Percentiles rank a stretch among this genome's conserved stretches.
Evolutionary conservation across 2,329 filamentous ascomycete species (phyloP).

Genomic region (Epichloe sylvatica): DNA sequence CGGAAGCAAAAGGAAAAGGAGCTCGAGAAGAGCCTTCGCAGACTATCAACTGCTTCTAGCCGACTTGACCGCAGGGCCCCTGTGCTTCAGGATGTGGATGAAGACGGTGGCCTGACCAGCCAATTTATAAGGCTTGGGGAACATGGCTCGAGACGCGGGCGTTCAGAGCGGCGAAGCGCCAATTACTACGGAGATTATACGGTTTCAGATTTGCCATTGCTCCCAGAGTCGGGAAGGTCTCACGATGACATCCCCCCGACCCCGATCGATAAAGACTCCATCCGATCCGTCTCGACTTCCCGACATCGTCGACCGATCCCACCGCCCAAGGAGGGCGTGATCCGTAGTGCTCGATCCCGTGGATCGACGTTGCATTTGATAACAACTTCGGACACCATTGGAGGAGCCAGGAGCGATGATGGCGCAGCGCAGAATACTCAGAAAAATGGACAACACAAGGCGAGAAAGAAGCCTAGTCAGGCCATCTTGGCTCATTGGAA

Average conservation of each 20-base stretch:
- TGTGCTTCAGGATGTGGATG: slow-evolving; percentile 62
- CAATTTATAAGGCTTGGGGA: slow-evolving; percentile 32
- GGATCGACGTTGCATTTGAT: slow-evolving; percentile 82
- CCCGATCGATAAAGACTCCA: slow-evolving; percentile 65
- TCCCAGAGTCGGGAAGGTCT: slow-evolving; percentile 47
- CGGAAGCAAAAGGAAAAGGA: slow-evolving; percentile 77
- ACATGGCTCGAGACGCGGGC: slow-evolving; percentile 49
- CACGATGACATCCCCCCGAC: slow-evolving; percentile 41
- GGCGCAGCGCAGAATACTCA: slow-evolving; percentile 10
- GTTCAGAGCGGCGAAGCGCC: slow-evolving; percentile 62
- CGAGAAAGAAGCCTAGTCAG: slow-evolving; percentile 43
- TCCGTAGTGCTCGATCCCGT: slow-evolving; percentile 56
- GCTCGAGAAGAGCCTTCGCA: slow-evolving; percentile 62
- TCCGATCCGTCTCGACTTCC: slow-evolving; percentile 64
- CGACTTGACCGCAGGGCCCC: slow-evolving; percentile 70
- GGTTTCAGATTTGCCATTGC: slow-evolving; percentile 60
- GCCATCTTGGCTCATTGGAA: slow-evolving; percentile 48
- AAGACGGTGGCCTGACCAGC: slow-evolving; percentile 48
- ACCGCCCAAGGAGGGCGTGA: slow-evolving; percentile 69
- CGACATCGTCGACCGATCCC: slow-evolving; percentile 60
- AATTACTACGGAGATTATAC: slow-evolving; percentile 48
- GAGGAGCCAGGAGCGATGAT: slow-evolving; percentile 16
- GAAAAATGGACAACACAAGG: slow-evolving; percentile 27
- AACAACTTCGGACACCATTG: slow-evolving; percentile 43
- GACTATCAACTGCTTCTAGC: slow-evolving; percentile 80